These are phyloP conservation scores for Plasmodium knowlesi DNA, from an alignment of 169 alveolate genomes.

Conservation along the genomic window DNA sequence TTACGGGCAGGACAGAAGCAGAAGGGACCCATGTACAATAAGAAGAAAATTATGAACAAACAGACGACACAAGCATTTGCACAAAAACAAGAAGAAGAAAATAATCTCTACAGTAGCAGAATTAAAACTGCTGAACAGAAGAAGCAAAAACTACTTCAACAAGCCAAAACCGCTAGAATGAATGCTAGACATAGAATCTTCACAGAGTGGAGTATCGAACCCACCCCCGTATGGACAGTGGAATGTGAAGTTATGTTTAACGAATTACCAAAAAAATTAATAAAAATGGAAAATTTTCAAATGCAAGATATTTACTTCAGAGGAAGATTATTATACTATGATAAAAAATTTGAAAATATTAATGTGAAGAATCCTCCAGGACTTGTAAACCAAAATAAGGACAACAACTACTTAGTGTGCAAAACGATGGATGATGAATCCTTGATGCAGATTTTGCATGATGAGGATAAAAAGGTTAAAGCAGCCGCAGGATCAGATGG, in stretches of 20 bases:
- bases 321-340: constrained; percentile 89
- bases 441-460: constrained; percentile 29
- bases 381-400: constrained; percentile 48
- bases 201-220: constrained; percentile 94
- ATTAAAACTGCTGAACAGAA: constrained; percentile 84
- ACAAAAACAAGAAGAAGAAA: constrained; percentile 87
- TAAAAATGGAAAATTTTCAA: constrained; percentile 80
- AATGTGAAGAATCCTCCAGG: constrained; percentile 85
- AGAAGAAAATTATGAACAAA: constrained; percentile 78
- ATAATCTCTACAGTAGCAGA: constrained; percentile 81
- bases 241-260: constrained; percentile 90
- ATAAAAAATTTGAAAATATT: constrained; percentile 88
- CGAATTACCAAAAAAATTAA: constrained; percentile 87
- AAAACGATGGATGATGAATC: constrained; percentile 59
- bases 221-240: constrained; percentile 90
- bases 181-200: constrained; percentile 90
- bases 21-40: constrained; percentile 76
- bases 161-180: constrained; percentile 84
- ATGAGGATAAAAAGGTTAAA: constrained; percentile 23
- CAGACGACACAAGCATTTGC: constrained; percentile 87
- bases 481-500: constrained; percentile 60
- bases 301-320: constrained; percentile 90
- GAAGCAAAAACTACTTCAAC: constrained; percentile 81
- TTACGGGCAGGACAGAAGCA: constrained; percentile 79
- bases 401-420: constrained; percentile 29